A percentile compares a stretch with the other conserved stretches of the same genome.
Conservation (phyloP, 2,329 filamentous ascomycete species). For the Thelonectria rubi region DNA sequence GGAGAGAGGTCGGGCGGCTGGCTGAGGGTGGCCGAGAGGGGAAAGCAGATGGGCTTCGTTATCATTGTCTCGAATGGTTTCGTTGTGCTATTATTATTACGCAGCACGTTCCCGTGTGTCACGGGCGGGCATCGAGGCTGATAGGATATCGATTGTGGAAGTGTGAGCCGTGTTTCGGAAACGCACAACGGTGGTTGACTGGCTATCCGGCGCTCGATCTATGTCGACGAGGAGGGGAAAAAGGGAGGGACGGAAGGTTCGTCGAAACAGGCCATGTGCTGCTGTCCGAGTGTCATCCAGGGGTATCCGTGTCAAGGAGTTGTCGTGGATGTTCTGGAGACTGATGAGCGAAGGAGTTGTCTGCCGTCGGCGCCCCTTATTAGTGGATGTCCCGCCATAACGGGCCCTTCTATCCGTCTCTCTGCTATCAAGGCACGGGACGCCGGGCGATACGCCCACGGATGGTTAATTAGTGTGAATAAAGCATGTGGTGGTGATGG, state of each 20-base stretch:
- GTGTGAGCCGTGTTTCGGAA: constrained; percentile 17
- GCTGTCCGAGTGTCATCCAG: constrained; percentile 20
- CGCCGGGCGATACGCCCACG: neutral
- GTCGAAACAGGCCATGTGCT: constrained; percentile 22
- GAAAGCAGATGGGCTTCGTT: neutral
- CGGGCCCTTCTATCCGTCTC: neutral
- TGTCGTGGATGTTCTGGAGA: too few species aligned
- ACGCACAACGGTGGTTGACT: constrained; percentile 4
- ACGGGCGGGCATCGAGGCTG: neutral
- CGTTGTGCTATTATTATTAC: neutral
- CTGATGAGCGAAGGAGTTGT: constrained; percentile 7
- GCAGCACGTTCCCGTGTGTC: neutral
- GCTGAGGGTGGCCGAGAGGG: neutral
- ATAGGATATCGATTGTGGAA: constrained; percentile 9
- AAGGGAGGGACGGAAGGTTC: constrained; percentile 10
- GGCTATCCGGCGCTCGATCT: constrained; percentile 1
- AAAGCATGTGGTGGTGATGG: neutral
- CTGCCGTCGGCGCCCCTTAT: neutral
- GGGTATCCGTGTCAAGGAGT: constrained; percentile 22
- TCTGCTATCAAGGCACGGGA: constrained; percentile 1
- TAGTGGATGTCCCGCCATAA: neutral
- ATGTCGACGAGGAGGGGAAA: neutral
- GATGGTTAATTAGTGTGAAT: neutral
- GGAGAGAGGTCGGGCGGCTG: neutral
- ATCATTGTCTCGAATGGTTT: neutral